Evolutionary conservation across 768 basidiomycete genomes (phyloP).

Genomic region (Suillus occidentalis): DNA sequence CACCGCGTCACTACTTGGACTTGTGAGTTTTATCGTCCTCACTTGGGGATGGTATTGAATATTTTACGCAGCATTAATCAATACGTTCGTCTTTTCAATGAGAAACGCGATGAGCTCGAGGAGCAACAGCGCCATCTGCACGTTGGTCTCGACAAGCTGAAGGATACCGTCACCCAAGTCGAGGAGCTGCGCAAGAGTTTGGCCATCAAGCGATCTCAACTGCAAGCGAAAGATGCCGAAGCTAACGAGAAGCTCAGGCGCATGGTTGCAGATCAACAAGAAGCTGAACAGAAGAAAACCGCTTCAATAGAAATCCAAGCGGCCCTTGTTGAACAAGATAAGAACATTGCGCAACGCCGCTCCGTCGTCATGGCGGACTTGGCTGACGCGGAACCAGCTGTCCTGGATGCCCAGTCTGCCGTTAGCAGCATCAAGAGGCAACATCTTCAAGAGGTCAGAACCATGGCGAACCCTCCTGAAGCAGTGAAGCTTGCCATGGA

Average conservation of each 20-base stretch:
- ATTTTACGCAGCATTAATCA: conserved; percentile 78
- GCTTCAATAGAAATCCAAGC: conserved; percentile 96
- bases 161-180: conserved; percentile 94
- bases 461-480: conserved; percentile 98
- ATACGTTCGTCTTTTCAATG: conserved; percentile 91
- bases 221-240: conserved; percentile 91
- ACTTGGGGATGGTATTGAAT: conserved; percentile 10
- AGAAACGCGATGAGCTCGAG: conserved; percentile 96
- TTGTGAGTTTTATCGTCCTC: conserved; percentile 67
- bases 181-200: conserved; percentile 95
- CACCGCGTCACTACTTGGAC: conserved; percentile 96
- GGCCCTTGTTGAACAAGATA: conserved; percentile 89
- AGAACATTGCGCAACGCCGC: conserved; percentile 82
- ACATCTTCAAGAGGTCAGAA: conserved; percentile 94
- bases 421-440: conserved; percentile 96
- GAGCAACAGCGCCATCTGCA: conserved; percentile 99
- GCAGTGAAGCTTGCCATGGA: conserved; percentile 98
- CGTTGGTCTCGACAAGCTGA: conserved; percentile 95
- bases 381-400: conserved; percentile 97
- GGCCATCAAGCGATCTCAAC: conserved; percentile 88
- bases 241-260: conserved; percentile 97
- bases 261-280: conserved; percentile 98
- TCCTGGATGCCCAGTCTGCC: conserved; percentile 91
- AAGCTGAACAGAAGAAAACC: conserved; percentile 97
- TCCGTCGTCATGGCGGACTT: conserved; percentile 92